Evolutionary conservation across 2,329 filamentous ascomycete species (phyloP).

Genomic region (Fusarium vanettenii): DNA sequence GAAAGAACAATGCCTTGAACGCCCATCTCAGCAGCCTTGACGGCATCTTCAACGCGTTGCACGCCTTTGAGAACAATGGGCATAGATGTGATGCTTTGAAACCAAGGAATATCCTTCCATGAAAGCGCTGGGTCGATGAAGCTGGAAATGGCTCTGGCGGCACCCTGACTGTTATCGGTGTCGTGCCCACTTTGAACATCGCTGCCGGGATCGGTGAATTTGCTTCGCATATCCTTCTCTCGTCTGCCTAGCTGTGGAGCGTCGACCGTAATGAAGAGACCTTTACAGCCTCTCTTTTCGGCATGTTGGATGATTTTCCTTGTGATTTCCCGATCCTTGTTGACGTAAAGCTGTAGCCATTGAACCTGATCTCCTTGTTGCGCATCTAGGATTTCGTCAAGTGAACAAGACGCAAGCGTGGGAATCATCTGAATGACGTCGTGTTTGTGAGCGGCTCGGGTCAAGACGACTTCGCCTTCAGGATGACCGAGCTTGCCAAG

Average conservation of each 20-base stretch:
- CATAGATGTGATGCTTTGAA: conserved; percentile 87
- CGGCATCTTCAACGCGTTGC: conserved; percentile 93
- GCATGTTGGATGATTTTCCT: conserved; percentile 90
- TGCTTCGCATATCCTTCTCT: conserved; percentile 97
- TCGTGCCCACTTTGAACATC: conserved; percentile 38
- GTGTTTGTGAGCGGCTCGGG: conserved; percentile 83
- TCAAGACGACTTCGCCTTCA: conserved; percentile 93
- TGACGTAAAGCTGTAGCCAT: conserved; percentile 97
- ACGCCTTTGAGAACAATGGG: conserved; percentile 97
- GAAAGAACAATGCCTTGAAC: conserved; percentile 95
- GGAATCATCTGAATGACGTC: conserved; percentile 98
- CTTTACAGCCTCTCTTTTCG: conserved; percentile 90
- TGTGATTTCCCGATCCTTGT: conserved; percentile 94
- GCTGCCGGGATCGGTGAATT: conserved; percentile 49
- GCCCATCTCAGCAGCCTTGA: conserved; percentile 82
- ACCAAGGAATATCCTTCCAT: conserved; percentile 96
- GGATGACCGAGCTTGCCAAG: conserved; percentile 93
- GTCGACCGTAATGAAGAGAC: conserved; percentile 98
- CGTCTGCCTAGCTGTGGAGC: conserved; percentile 94
- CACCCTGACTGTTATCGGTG: conserved; percentile 82
- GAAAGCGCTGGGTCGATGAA: conserved; percentile 78
- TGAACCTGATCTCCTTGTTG: conserved; percentile 81
- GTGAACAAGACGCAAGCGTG: conserved; percentile 93
- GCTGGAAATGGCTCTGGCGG: conserved; percentile 81
- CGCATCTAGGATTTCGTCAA: conserved; percentile 95